Base-by-base conservation (phyloP, 1,284 basidiomycete species). In the Papiliotrema flavescens region DNA sequence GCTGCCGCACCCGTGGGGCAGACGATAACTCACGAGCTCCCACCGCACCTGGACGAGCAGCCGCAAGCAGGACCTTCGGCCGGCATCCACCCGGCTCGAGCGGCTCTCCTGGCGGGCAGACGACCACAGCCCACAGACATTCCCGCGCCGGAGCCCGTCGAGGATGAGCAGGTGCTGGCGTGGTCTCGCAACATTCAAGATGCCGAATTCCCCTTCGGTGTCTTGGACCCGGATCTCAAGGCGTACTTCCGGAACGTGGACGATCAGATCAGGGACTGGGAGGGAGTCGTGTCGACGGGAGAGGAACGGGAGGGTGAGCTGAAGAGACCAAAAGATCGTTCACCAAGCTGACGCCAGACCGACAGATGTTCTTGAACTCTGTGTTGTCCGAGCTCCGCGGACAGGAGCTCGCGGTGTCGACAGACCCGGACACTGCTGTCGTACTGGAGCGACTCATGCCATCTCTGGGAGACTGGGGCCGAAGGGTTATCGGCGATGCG, bases 391-490 rank as follows among this genome's bases (percentile, higher is more conserved):
- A 95, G 65, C 86, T 95, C 81, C 81, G 82, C 17, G 86, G 83
- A 4, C 90, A 94, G 70, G 94, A 96, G 75, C 86, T 87, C 48
- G 85, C 88, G 60, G 82, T 95, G 15, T 85, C 91, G 0, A 92
- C 92, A 0, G 94, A 97, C 75, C 88, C 89, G 2, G 92, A 96
- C 56, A 92, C 89, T 62, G 90, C 90, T 1, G 81, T 87, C 28
- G 84, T 95, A 46, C 76, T 97, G 49, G 93, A 97, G 73, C 81
- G 91, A 61, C 86, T 96, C 81, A 70, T 85, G 15, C 83, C 92
- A 67, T 93, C 90, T 1, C 91, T 97, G 86, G 91, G 94, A 70
- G 92, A 96, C 74, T 93, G 92, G 77, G 88, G 89, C 17, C 81
- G 89, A 49, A 82, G 93, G 54, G 90, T 95, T 2, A 87, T 96